A percentile compares a stretch with the other conserved stretches of the same genome.
Conservation (phyloP, 2,329 filamentous ascomycete genomes). For the Colletotrichum euphorbiae region DNA sequence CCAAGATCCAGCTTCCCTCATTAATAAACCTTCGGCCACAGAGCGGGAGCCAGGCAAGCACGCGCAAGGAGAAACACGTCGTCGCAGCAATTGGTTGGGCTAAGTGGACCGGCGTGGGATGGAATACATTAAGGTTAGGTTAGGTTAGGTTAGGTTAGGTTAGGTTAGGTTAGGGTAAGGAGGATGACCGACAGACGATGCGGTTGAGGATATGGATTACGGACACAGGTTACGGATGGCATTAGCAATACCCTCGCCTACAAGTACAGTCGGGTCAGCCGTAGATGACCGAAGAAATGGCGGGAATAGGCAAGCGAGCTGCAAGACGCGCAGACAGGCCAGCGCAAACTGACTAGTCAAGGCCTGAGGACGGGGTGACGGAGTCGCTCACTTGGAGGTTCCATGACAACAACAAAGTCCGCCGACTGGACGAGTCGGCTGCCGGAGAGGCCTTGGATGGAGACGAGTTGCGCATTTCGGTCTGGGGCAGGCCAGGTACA, state of each 20-base stretch:
- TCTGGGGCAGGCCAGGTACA: slow-evolving; percentile 35
- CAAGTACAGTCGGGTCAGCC: slow-evolving; percentile 16
- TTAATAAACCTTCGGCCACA: not conserved
- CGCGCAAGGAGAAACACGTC: slow-evolving; percentile 24
- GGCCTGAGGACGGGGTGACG: slow-evolving; percentile 21
- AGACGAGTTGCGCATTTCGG: slow-evolving; percentile 18
- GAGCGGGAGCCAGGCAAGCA: slow-evolving; percentile 28
- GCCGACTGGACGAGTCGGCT: slow-evolving; percentile 31
- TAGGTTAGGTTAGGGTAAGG: slow-evolving; percentile 34
- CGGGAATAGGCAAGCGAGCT: slow-evolving; percentile 17
- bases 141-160: slow-evolving; percentile 36
- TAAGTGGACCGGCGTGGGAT: slow-evolving; percentile 16
- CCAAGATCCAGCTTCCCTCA: not conserved
- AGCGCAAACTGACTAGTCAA: slow-evolving; percentile 26
- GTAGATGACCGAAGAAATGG: slow-evolving; percentile 25
- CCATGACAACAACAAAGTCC: slow-evolving; percentile 4
- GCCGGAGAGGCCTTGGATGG: slow-evolving; percentile 32
- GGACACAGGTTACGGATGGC: not conserved
- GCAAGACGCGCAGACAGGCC: slow-evolving; percentile 26
- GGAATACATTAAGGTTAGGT: slow-evolving; percentile 24
- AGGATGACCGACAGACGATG: not conserved
- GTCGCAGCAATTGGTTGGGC: slow-evolving; percentile 5
- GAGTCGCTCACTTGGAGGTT: slow-evolving; percentile 6
- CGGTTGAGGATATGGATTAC: not conserved
- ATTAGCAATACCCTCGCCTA: not conserved